Conservation (phyloP, 768 basidiomycete genomes). For the Mycena kentingensis region DNA sequence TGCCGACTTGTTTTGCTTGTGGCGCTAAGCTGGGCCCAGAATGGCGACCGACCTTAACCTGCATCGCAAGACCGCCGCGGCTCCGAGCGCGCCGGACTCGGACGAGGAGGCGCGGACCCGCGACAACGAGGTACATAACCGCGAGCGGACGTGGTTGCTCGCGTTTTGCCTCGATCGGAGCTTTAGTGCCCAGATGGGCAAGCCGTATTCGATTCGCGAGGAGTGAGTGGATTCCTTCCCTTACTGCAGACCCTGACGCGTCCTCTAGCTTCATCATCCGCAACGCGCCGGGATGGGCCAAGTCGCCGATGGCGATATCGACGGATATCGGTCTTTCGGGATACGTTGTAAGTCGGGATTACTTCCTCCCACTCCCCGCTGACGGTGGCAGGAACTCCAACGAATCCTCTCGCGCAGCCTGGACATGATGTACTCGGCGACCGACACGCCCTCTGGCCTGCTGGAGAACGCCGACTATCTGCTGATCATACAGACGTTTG, state of each 20-base stretch:
- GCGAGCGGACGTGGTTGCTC: slow-evolving; percentile 92
- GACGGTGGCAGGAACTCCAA: slow-evolving; percentile 68
- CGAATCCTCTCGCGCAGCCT: slow-evolving; percentile 86
- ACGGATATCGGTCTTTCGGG: slow-evolving; percentile 71
- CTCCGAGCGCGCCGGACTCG: slow-evolving; percentile 60
- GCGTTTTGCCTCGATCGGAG: slow-evolving; percentile 88
- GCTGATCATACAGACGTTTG: slow-evolving; percentile 80
- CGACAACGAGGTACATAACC: slow-evolving; percentile 86
- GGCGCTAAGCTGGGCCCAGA: slow-evolving; percentile 39
- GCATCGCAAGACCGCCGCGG: slow-evolving; percentile 78
- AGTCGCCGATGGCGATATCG: slow-evolving; percentile 60
- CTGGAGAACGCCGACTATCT: slow-evolving; percentile 85
- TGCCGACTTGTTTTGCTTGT: slow-evolving; percentile 4
- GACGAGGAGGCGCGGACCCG: slow-evolving; percentile 79
- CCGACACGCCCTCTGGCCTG: slow-evolving; percentile 77
- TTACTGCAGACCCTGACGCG: slow-evolving; percentile 9
- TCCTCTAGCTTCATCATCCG: slow-evolving; percentile 78
- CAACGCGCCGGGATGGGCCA: slow-evolving; percentile 75
- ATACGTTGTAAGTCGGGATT: slow-evolving; percentile 63
- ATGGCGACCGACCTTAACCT: slow-evolving; percentile 97
- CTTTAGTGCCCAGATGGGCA: slow-evolving; percentile 94
- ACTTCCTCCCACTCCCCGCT: background rate
- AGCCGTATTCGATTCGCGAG: slow-evolving; percentile 89
- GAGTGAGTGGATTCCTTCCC: slow-evolving; percentile 60
- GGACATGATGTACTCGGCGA: slow-evolving; percentile 87